Conservation (phyloP, 345 rosid genomes). For the Lumnitzera littorea region DNA sequence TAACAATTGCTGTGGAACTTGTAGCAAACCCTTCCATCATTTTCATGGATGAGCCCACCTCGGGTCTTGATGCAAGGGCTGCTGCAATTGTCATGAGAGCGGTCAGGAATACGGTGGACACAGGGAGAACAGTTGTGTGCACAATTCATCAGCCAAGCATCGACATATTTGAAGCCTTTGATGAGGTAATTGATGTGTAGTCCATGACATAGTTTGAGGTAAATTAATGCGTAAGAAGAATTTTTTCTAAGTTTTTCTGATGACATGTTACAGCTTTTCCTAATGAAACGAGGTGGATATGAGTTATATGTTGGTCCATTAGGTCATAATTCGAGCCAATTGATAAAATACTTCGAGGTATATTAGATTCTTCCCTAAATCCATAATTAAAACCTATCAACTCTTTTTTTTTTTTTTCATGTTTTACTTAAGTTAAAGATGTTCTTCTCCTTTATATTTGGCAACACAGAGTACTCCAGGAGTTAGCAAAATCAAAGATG, state of each 20-base stretch:
- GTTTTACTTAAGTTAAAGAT: background rate
- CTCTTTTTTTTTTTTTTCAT: background rate
- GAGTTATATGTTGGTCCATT: conserved; percentile 44
- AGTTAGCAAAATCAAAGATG: conserved; percentile 51
- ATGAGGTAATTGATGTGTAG: conserved; percentile 47
- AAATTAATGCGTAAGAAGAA: background rate
- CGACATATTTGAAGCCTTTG: conserved; percentile 86
- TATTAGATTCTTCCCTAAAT: background rate
- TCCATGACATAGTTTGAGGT: background rate
- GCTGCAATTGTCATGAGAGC: conserved; percentile 95
- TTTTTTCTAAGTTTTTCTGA: background rate
- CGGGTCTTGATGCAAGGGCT: conserved; percentile 93
- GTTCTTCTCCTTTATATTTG: background rate
- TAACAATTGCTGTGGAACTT: conserved; percentile 87
- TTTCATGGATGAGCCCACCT: conserved; percentile 96
- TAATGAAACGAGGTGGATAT: conserved; percentile 42
- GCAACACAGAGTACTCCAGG: conserved; percentile 31
- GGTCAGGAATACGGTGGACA: conserved; percentile 86
- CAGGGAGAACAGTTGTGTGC: conserved; percentile 88
- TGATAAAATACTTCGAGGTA: conserved; percentile 46
- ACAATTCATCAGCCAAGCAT: conserved; percentile 95
- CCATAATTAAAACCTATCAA: too few species aligned
- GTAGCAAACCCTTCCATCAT: conserved; percentile 92
- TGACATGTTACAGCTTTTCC: conserved; percentile 25
- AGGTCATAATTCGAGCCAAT: conserved; percentile 32